Conservation (phyloP, 2,329 filamentous ascomycete genomes). For the Dothideomycetidae sp. region DNA sequence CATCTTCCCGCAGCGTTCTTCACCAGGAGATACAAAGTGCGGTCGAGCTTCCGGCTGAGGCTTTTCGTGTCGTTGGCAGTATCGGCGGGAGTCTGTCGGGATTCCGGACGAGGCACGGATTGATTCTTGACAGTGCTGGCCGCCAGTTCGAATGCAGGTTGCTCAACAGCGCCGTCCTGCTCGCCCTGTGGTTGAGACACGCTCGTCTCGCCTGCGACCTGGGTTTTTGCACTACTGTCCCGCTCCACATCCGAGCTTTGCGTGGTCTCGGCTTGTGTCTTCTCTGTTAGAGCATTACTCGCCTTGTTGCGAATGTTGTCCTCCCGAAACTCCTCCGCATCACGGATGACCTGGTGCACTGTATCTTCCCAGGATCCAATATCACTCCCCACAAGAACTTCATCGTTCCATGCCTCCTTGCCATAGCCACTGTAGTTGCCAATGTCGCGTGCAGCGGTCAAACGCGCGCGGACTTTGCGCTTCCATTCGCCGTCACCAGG, state of each 20-base stretch:
- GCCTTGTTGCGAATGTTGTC: background rate
- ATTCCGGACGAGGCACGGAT: slow-evolving; percentile 51
- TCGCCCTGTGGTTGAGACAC: slow-evolving; percentile 16
- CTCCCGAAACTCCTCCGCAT: slow-evolving; percentile 45
- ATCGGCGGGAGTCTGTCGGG: slow-evolving; percentile 67
- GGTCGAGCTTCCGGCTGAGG: slow-evolving; percentile 63
- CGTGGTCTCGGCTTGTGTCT: slow-evolving; percentile 23
- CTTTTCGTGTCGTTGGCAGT: slow-evolving; percentile 57
- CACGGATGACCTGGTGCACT: slow-evolving; percentile 55
- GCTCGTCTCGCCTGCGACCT: slow-evolving; percentile 27
- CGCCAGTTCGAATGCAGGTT: slow-evolving; percentile 26
- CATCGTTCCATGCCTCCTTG: slow-evolving; percentile 77
- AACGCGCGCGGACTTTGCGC: slow-evolving; percentile 63
- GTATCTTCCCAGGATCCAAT: slow-evolving; percentile 50
- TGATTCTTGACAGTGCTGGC: slow-evolving; percentile 9
- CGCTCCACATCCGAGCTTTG: slow-evolving; percentile 10
- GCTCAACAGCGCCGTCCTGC: slow-evolving; percentile 19
- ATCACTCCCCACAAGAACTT: slow-evolving; percentile 60
- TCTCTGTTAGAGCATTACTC: background rate
- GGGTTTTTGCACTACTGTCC: slow-evolving; percentile 38
- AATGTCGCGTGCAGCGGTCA: slow-evolving; percentile 68
- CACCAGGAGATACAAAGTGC: slow-evolving; percentile 79
- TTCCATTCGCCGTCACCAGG: slow-evolving; percentile 80
- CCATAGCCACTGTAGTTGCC: slow-evolving; percentile 67
- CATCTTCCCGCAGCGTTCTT: slow-evolving; percentile 57